Evolutionary conservation across 2,329 filamentous ascomycete species (phyloP).

Genomic region (Fusarium torulosum): DNA sequence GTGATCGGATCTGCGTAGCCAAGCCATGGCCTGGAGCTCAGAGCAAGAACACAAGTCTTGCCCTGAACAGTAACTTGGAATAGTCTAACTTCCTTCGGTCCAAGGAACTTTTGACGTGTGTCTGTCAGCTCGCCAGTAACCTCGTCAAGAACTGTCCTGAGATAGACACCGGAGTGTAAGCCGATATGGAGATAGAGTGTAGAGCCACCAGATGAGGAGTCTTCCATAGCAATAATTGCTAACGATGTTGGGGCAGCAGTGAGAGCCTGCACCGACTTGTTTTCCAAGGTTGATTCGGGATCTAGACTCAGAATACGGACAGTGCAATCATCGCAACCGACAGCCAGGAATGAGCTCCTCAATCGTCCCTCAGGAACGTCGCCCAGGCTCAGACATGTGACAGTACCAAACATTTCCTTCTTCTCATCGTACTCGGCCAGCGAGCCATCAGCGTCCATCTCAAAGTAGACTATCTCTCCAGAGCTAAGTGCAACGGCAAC

Average conservation of each 20-base stretch:
- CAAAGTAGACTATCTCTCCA: constrained; percentile 97
- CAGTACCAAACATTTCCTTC: constrained; percentile 93
- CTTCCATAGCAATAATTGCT: constrained; percentile 94
- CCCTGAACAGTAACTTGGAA: constrained; percentile 92
- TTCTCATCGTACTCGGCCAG: constrained; percentile 95
- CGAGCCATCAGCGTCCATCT: constrained; percentile 92
- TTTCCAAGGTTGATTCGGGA: constrained; percentile 90
- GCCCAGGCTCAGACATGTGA: constrained; percentile 93
- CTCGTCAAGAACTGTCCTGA: constrained; percentile 94
- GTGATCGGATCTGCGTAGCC: constrained; percentile 91
- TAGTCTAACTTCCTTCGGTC: constrained; percentile 88
- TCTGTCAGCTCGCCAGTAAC: constrained; percentile 95
- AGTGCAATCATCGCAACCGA: constrained; percentile 96
- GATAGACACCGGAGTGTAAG: constrained; percentile 93
- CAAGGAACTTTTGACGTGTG: constrained; percentile 93
- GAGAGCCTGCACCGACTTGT: constrained; percentile 92
- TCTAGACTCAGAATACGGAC: constrained; percentile 93
- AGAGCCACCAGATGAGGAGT: constrained; percentile 88
- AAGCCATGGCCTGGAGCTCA: constrained; percentile 96
- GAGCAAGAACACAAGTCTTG: constrained; percentile 85
- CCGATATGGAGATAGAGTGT: constrained; percentile 97
- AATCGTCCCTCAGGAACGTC: constrained; percentile 91
- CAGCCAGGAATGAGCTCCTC: constrained; percentile 91
- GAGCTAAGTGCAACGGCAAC: constrained; percentile 95
- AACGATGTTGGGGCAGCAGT: constrained; percentile 90